Conservation (phyloP, 768 basidiomycete genomes). For the Clavaria fumosa region DNA sequence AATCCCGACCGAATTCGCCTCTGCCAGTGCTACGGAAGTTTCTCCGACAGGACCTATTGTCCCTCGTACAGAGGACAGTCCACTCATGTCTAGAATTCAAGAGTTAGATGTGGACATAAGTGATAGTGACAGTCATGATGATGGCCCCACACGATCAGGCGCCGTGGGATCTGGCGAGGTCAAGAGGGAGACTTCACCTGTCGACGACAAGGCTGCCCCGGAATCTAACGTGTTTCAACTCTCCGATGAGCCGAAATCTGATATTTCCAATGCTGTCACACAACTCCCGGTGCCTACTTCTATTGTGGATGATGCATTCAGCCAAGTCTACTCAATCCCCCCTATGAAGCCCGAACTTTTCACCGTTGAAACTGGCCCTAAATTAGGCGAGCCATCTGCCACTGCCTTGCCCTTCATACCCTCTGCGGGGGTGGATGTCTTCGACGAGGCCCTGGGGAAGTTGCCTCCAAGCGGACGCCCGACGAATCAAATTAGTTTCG, state of each 20-base stretch:
- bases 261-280: conserved; percentile 10
- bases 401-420: conserved; percentile 6
- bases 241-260: conserved; percentile 15
- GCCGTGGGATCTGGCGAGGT: too few species aligned
- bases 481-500: conserved; percentile 30
- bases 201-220: too few species aligned
- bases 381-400: conserved; percentile 6
- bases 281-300: conserved; percentile 10
- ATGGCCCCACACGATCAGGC: too few species aligned
- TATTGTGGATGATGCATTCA: conserved; percentile 48
- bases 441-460: conserved; percentile 62
- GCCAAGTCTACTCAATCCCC: conserved; percentile 14
- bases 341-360: conserved; percentile 11
- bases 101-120: conserved; percentile 44
- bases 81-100: conserved; percentile 35
- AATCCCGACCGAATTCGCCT: too few species aligned
- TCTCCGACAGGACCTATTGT: too few species aligned
- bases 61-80: conserved; percentile 29
- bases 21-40: too few species aligned
- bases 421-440: conserved; percentile 42
- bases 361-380: conserved; percentile 9
- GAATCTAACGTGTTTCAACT: too few species aligned
- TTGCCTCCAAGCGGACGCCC: conserved; percentile 23
- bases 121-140: conserved; percentile 32
- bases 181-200: too few species aligned